phyloP scores from a whole-genome alignment of 441 rosid species.

The Omphalea diandra region DNA sequence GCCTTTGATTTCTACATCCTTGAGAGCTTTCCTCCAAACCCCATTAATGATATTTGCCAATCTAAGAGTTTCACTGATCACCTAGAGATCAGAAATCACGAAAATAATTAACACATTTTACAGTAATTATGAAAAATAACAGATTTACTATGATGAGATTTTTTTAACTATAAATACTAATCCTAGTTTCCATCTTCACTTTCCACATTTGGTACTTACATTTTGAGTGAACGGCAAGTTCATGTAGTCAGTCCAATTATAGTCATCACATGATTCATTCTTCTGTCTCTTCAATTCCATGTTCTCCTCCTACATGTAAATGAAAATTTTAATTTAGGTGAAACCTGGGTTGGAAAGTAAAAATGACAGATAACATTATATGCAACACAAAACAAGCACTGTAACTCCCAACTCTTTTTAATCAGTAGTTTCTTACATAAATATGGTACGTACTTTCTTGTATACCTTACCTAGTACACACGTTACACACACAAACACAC shows the following conservation, averaged over 20 bases:
- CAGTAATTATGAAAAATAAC: not conserved
- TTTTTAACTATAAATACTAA: not conserved
- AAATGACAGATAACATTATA: no score
- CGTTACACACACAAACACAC: no score
- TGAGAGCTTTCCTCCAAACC: slow-evolving; percentile 84
- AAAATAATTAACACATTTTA: not conserved
- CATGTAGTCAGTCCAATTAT: slow-evolving; percentile 74
- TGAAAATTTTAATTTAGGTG: not conserved
- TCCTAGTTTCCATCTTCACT: not conserved
- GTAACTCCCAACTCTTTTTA: not conserved
- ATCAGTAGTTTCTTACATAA: not conserved
- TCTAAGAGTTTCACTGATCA: slow-evolving; percentile 83
- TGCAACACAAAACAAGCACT: no score
- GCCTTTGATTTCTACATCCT: slow-evolving; percentile 79
- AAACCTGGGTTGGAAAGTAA: no score
- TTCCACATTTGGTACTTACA: slow-evolving; percentile 35
- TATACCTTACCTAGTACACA: not conserved
- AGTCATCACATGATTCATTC: slow-evolving; percentile 46
- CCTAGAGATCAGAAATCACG: slow-evolving; percentile 37
- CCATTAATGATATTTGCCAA: slow-evolving; percentile 82
- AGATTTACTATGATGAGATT: not conserved
- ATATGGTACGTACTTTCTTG: not conserved
- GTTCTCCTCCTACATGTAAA: slow-evolving; percentile 66
- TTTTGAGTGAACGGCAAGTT: slow-evolving; percentile 77
- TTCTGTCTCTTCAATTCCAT: slow-evolving; percentile 66